These are phyloP conservation scores for Xylariomycetidae sp. DNA, from an alignment of 2,329 filamentous ascomycete genomes.

Conservation along the genomic window DNA sequence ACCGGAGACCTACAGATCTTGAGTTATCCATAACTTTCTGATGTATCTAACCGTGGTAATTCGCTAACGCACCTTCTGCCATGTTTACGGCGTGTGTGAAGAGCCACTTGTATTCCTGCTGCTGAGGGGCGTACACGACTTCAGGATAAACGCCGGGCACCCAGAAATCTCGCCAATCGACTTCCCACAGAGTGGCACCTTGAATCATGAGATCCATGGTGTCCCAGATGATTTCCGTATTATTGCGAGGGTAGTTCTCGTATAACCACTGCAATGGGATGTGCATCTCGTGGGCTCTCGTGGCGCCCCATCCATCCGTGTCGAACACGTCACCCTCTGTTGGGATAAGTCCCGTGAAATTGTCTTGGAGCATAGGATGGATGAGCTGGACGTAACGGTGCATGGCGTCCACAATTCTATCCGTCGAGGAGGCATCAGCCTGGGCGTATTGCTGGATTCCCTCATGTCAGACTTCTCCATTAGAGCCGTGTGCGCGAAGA, in stretches of 20 bases:
- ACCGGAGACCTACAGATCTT: slow-evolving; percentile 30
- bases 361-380: slow-evolving; percentile 49
- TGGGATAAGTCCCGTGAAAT: slow-evolving; percentile 45
- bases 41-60: too few species aligned
- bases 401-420: slow-evolving; percentile 43
- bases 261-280: slow-evolving; percentile 37
- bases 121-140: slow-evolving; percentile 20
- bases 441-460: slow-evolving; percentile 41
- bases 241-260: slow-evolving; percentile 28
- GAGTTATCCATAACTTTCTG: too few species aligned
- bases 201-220: slow-evolving; percentile 44
- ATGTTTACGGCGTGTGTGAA: slow-evolving; percentile 40
- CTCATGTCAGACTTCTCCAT: too few species aligned
- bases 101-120: slow-evolving; percentile 24
- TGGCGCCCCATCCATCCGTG: slow-evolving; percentile 28
- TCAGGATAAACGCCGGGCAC: slow-evolving; percentile 26
- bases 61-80: slow-evolving; percentile 31
- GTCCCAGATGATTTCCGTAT: slow-evolving; percentile 32
- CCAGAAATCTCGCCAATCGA: slow-evolving; percentile 31
- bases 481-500: too few species aligned
- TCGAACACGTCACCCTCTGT: slow-evolving; percentile 39
- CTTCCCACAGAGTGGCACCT: slow-evolving; percentile 27
- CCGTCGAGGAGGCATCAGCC: slow-evolving; percentile 37
- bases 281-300: slow-evolving; percentile 34
- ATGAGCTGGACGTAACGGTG: slow-evolving; percentile 45